These are phyloP conservation scores for Hypomontagnella monticulosa DNA, from an alignment of 495 filamentous ascomycete genomes.

Conservation along the genomic window DNA sequence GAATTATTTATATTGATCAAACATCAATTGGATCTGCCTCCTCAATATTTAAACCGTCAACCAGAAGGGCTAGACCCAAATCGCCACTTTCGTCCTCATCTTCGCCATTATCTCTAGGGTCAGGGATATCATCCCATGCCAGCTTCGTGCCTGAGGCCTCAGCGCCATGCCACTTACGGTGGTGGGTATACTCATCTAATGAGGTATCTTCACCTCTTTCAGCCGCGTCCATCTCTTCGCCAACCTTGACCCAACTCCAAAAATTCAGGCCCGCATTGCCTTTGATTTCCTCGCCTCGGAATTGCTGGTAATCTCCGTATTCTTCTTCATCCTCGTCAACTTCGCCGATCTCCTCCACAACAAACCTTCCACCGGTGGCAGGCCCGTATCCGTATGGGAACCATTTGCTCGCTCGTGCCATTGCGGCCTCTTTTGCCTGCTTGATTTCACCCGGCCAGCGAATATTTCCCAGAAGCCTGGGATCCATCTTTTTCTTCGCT, in stretches of 20 bases:
- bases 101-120: slow-evolving; percentile 9
- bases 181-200: slow-evolving; percentile 19
- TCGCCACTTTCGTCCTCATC: slow-evolving; percentile 19
- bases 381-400: slow-evolving; percentile 57
- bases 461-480: slow-evolving; percentile 14
- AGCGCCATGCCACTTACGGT: slow-evolving; percentile 13
- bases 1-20: too few relatives aligned
- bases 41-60: not conserved
- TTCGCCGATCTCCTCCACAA: slow-evolving; percentile 54
- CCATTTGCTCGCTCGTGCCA: slow-evolving; percentile 52
- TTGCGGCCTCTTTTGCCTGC: slow-evolving; percentile 40
- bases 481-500: slow-evolving; percentile 16
- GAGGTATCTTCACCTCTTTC: slow-evolving; percentile 1
- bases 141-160: not conserved
- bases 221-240: slow-evolving; percentile 25
- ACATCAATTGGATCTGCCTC: not conserved
- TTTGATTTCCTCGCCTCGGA: slow-evolving; percentile 44
- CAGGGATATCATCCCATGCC: slow-evolving; percentile 27
- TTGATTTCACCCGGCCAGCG: slow-evolving; percentile 43
- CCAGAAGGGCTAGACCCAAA: slow-evolving; percentile 23
- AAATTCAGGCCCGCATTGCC: slow-evolving; percentile 31
- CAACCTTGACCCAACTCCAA: slow-evolving; percentile 42
- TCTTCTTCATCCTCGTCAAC: slow-evolving; percentile 49
- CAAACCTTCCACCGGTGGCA: slow-evolving; percentile 46
- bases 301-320: slow-evolving; percentile 53